These are phyloP conservation scores for Gleditsia sinensis DNA, from an alignment of 306 rosid genomes.

Conservation along the genomic window DNA sequence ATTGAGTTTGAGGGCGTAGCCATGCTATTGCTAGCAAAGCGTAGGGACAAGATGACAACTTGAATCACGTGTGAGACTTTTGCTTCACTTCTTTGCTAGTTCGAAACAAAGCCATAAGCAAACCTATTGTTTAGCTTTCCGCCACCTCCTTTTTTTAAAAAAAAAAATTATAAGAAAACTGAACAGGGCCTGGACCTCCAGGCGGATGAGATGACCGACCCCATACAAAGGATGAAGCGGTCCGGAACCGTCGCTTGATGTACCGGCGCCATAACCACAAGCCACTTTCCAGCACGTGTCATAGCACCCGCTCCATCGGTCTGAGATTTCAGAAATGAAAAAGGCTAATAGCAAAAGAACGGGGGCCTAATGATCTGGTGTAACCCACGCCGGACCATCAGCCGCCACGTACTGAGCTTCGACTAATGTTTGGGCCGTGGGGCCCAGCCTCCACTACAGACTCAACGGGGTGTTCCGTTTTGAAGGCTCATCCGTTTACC, in stretches of 20 bases:
- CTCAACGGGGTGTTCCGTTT: conserved; percentile 21
- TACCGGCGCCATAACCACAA: conserved; percentile 53
- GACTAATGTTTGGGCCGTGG: no score
- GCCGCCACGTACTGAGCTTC: conserved; percentile 46
- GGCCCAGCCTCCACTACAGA: conserved; percentile 46
- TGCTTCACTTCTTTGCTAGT: conserved; percentile 72
- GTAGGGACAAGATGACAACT: not conserved
- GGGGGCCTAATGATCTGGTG: conserved; percentile 50
- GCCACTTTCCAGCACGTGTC: conserved; percentile 46
- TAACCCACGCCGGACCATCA: conserved; percentile 63
- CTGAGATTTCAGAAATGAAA: no score
- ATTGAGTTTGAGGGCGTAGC: no score
- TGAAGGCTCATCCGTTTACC: not conserved
- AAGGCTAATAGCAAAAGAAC: no score
- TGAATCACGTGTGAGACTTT: conserved; percentile 48
- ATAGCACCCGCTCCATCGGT: not conserved
- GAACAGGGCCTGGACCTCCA: no score
- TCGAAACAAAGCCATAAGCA: conserved; percentile 32
- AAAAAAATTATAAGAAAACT: no score
- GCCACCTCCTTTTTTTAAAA: no score
- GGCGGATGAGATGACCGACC: conserved; percentile 45
- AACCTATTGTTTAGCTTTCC: conserved; percentile 25
- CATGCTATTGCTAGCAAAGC: not conserved
- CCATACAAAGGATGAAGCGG: conserved; percentile 22
- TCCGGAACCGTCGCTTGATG: conserved; percentile 32